A percentile compares a stretch with the other conserved stretches of the same genome.
These are phyloP conservation scores for Letharia columbiana DNA, from an alignment of 495 filamentous ascomycete genomes.

Conservation along the genomic window DNA sequence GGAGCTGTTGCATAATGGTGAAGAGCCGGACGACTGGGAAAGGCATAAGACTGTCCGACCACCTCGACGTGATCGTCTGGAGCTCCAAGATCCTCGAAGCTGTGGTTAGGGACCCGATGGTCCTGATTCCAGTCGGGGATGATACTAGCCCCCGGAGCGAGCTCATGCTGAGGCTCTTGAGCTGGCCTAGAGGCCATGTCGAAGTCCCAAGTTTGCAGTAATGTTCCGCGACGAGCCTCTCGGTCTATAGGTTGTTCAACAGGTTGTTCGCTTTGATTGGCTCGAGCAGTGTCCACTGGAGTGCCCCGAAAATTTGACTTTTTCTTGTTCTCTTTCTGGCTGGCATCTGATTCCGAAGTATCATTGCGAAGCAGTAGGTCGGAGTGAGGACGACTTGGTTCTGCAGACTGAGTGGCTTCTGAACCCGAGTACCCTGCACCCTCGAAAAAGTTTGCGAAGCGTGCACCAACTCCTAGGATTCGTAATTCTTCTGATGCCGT, in stretches of 20 bases:
- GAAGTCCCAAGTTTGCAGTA: not conserved
- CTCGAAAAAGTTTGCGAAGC: conserved; percentile 41
- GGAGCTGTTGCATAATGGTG: conserved; percentile 6
- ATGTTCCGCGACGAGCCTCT: conserved; percentile 5
- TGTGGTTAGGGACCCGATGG: conserved; percentile 28
- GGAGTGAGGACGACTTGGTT: conserved; percentile 28
- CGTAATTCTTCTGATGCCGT: conserved; percentile 37
- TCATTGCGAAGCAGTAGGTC: conserved; percentile 45
- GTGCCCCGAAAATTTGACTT: conserved; percentile 38
- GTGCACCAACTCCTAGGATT: conserved; percentile 40
- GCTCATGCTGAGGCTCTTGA: conserved; percentile 1
- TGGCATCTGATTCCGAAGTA: conserved; percentile 40
- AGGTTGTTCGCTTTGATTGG: not conserved
- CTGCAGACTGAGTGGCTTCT: conserved; percentile 19
- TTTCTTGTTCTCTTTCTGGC: conserved; percentile 17
- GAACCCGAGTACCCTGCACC: conserved; percentile 24
- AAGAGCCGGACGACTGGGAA: conserved; percentile 7
- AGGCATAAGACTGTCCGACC: not conserved
- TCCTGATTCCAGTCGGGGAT: not conserved
- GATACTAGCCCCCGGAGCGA: not conserved
- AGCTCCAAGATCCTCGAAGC: conserved; percentile 29
- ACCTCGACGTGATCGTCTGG: conserved; percentile 12
- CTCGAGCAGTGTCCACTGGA: conserved; percentile 35
- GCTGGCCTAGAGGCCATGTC: not conserved
- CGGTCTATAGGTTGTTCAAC: not conserved